Evolutionary conservation across 148 eudicot genomes (phyloP).

Genomic region (Nyssa sinensis): DNA sequence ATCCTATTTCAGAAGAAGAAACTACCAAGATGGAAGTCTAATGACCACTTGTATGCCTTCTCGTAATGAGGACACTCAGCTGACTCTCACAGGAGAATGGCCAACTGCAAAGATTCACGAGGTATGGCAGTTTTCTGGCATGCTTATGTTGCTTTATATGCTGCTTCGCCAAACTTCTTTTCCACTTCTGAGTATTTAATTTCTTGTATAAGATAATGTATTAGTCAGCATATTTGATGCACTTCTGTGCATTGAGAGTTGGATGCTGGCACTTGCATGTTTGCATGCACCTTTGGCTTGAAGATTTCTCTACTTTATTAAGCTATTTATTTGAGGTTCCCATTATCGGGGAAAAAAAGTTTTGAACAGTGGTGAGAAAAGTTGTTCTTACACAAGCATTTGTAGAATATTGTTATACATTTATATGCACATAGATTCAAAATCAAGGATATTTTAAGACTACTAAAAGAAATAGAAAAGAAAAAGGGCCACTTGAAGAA

Average conservation of each 20-base stretch:
- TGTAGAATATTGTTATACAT: no score
- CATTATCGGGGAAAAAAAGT: no score
- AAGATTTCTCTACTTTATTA: not conserved
- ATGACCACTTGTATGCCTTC: slow-evolving; percentile 81
- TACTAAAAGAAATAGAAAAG: no score
- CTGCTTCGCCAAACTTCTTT: not conserved
- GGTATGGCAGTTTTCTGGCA: slow-evolving; percentile 38
- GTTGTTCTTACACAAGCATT: no score
- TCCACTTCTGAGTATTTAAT: no score
- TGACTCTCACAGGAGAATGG: slow-evolving; percentile 91
- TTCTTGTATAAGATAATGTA: not conserved
- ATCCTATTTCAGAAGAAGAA: slow-evolving; percentile 88
- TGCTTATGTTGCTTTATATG: not conserved
- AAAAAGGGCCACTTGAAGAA: no score
- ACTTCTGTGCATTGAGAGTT: not conserved
- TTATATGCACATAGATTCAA: not conserved
- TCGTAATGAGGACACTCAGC: slow-evolving; percentile 82
- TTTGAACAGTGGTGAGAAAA: not conserved
- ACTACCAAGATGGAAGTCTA: slow-evolving; percentile 84
- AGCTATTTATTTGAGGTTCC: no score
- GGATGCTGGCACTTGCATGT: not conserved
- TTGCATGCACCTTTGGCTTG: not conserved
- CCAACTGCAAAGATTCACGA: slow-evolving; percentile 77
- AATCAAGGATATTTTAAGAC: not conserved
- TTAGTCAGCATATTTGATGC: not conserved